These are phyloP conservation scores for Trypanosomatidae sp. DNA, from an alignment of 208 protist genomes.

Conservation along the genomic window DNA sequence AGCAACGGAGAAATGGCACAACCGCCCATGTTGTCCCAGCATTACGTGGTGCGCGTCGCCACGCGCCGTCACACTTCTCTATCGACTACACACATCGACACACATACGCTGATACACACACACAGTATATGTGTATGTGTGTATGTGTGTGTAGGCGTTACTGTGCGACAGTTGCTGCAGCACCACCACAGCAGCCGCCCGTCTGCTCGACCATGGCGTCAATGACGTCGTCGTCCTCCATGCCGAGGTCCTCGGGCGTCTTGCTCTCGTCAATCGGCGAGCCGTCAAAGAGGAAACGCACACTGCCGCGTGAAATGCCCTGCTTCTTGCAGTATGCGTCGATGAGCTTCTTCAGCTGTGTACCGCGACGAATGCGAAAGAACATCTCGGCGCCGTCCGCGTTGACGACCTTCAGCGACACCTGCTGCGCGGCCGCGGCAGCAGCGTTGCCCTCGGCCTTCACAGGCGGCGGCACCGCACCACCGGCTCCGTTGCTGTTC, in stretches of 20 bases:
- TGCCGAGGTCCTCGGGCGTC: slow-evolving; percentile 89
- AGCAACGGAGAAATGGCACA: too few relatives aligned
- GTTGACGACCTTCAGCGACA: slow-evolving; percentile 88
- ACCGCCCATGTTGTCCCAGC: too few relatives aligned
- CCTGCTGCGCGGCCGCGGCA: slow-evolving; percentile 24
- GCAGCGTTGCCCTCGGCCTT: slow-evolving; percentile 38
- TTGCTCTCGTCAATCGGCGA: slow-evolving; percentile 80
- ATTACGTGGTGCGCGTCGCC: too few relatives aligned
- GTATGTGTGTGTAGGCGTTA: too few relatives aligned
- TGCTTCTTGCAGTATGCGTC: slow-evolving; percentile 96
- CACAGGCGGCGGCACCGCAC: slow-evolving; percentile 14
- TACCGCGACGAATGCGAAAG: slow-evolving; percentile 94
- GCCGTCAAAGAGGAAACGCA: slow-evolving; percentile 96
- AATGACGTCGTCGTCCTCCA: slow-evolving; percentile 93
- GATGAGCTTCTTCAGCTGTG: slow-evolving; percentile 92
- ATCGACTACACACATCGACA: neutral
- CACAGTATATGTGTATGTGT: too few relatives aligned
- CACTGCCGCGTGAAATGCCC: slow-evolving; percentile 68
- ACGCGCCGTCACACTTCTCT: too few relatives aligned
- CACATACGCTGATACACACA: neutral
- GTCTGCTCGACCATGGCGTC: slow-evolving; percentile 92
- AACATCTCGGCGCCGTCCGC: slow-evolving; percentile 92
- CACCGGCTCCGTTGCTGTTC: slow-evolving; percentile 13
- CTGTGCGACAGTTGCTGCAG: neutral
- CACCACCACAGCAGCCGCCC: slow-evolving; percentile 16